Evolutionary conservation across 192 early-diverging fungal genomes (phyloP), one percentile per base, ranked within the genome.

Genomic region (Rhizophagus clarus): DNA sequence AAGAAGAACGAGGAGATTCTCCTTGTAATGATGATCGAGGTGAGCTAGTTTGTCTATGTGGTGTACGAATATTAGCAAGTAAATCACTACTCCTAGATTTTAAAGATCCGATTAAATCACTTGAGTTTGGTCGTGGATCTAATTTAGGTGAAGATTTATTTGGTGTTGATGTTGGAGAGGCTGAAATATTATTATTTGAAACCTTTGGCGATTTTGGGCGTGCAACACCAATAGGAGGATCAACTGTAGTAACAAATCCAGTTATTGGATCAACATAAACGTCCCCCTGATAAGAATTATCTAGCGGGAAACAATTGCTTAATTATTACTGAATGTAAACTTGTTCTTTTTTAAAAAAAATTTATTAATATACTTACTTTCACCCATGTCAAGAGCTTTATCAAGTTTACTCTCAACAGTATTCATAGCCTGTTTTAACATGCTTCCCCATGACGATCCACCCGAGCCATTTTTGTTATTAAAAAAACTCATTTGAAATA

Each of bases 361-460:
- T 70, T 49, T 49, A 73, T n/a, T 24, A 11, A 72, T 14, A 28
- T 15, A 47, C 71, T 7, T 51, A 73, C 81, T 40, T 84, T 82
- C 69, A 80, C 47, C 15, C n/a, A 74, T 61, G 45, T 93, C 93
- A 20, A 93, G 82, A 64, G 91, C 88, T 11, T 90, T 91, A 84
- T 93, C 92, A 73, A 94, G 87, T 56, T 89, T 87, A n/a, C 87
- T 93, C 81, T 94, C 93, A 34, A 94, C 88, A 75, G 86, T 89
- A 45, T 89, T 90, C 49, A 93, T 88, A 1, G 93, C 92, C 71
- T 89, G 90, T 71, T 93, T 93, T 70, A 94, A 85, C 75, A 93
- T 85, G 76, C 80, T 88, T 64, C 91, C 89, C 89, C 89, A 92
- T 20, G 62, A 49, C 1, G 45, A 29, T 24, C 31, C 49, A 64